Percentiles rank a stretch among this genome's conserved stretches.
phyloP scores from a whole-genome alignment of 164 flowering plant genomes.

The Pachysandra terminalis region DNA sequence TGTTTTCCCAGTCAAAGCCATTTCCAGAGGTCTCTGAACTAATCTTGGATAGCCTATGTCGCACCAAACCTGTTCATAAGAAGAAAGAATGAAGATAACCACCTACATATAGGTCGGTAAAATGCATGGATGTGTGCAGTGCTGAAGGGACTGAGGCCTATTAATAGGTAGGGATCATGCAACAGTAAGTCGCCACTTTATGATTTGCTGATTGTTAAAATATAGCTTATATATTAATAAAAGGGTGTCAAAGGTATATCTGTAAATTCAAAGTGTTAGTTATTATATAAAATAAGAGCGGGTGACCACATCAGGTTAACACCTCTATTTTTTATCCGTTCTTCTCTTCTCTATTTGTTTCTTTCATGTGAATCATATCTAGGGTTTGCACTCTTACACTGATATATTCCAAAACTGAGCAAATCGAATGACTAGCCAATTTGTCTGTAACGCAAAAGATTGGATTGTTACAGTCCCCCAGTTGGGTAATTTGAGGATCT shows the following conservation, averaged over 20 bases:
- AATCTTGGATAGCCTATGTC: constrained; percentile 79
- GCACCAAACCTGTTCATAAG: constrained; percentile 76
- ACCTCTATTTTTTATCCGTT: no score
- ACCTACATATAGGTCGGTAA: neutral
- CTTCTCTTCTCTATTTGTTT: no score
- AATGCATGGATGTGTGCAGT: constrained; percentile 2
- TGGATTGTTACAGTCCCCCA: neutral
- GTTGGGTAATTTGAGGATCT: neutral
- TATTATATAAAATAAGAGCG: no score
- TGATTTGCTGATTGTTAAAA: no score
- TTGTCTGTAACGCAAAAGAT: no score
- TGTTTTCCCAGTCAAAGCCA: constrained; percentile 84
- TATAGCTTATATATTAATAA: no score
- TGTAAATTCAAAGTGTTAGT: no score
- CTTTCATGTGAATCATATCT: no score
- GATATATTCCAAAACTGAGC: neutral
- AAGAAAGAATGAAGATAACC: neutral
- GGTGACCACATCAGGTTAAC: no score
- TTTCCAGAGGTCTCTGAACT: constrained; percentile 79
- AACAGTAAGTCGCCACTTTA: no score
- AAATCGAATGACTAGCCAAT: neutral
- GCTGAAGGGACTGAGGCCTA: neutral
- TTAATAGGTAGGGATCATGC: neutral
- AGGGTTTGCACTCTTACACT: no score
- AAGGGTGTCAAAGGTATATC: no score